A percentile compares a stretch with the other conserved stretches of the same genome.
Evolutionary conservation across 1,284 basidiomycete species (phyloP).

Genomic region (Cystobasidium slooffiae): DNA sequence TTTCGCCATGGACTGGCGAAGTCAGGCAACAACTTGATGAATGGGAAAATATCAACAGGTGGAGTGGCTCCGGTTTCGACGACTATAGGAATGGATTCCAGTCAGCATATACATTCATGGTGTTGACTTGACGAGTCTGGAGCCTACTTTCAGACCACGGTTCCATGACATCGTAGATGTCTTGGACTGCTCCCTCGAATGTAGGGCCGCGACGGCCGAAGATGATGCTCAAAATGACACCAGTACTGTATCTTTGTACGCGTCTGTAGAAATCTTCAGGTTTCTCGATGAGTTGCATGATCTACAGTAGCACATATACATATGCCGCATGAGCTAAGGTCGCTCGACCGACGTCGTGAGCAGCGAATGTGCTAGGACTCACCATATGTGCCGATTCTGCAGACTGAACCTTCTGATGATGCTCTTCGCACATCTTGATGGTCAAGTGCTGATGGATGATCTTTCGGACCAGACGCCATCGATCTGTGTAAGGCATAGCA

Average conservation of each 20-base stretch:
- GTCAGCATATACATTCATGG: not conserved
- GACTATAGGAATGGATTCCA: constrained; percentile 12
- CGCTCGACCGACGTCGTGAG: not conserved
- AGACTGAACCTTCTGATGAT: constrained; percentile 32
- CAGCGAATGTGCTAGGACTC: not conserved
- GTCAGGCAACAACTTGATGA: constrained; percentile 38
- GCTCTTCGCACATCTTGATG: constrained; percentile 40
- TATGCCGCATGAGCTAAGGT: not conserved
- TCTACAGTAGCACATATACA: not conserved
- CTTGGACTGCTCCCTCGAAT: constrained; percentile 29
- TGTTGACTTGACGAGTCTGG: not conserved
- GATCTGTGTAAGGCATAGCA: constrained; percentile 11
- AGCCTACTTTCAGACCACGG: constrained; percentile 22
- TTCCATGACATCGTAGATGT: constrained; percentile 36
- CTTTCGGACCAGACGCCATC: constrained; percentile 23
- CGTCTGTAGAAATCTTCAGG: constrained; percentile 32
- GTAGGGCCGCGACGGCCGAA: constrained; percentile 35
- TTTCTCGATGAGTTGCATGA: constrained; percentile 23
- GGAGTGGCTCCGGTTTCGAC: constrained; percentile 45
- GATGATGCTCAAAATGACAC: constrained; percentile 38
- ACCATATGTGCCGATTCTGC: constrained; percentile 39
- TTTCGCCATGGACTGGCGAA: constrained; percentile 37
- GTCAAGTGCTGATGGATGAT: constrained; percentile 39
- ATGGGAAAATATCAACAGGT: constrained; percentile 41
- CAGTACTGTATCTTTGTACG: constrained; percentile 32